These are phyloP conservation scores for Pichia cephalocereana DNA, from an alignment of 805 yeast species.

Conservation along the genomic window DNA sequence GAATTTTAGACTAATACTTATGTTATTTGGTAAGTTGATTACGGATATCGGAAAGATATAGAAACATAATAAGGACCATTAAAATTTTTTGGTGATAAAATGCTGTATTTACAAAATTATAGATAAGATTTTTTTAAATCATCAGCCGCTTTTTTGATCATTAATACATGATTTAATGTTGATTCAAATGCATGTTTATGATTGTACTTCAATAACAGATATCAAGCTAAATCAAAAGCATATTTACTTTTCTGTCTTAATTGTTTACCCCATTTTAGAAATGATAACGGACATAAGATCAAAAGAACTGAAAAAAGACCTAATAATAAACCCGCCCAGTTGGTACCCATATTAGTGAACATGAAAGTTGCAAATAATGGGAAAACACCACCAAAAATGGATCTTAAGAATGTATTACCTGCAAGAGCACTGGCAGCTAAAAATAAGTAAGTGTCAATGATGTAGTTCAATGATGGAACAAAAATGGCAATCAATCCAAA, in stretches of 20 bases:
- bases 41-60: no score
- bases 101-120: no score
- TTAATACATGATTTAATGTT: not conserved
- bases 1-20: no score
- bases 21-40: no score
- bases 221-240: slow-evolving; percentile 27
- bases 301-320: slow-evolving; percentile 51
- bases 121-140: no score
- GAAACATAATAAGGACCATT: no score
- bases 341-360: slow-evolving; percentile 59
- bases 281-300: slow-evolving; percentile 61
- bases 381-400: slow-evolving; percentile 49
- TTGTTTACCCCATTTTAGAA: slow-evolving; percentile 46
- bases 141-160: no score
- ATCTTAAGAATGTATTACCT: slow-evolving; percentile 62
- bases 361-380: slow-evolving; percentile 56
- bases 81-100: no score
- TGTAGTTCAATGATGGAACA: slow-evolving; percentile 59
- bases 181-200: slow-evolving; percentile 6
- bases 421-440: slow-evolving; percentile 77
- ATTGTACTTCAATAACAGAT: no score
- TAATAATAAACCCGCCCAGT: slow-evolving; percentile 72
- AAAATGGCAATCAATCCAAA: slow-evolving; percentile 62
- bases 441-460: slow-evolving; percentile 59
- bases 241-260: slow-evolving; percentile 51